Percentiles rank a stretch among this genome's conserved stretches.
phyloP scores from a whole-genome alignment of 176 grass and related monocot species.

The Coix lacrymajobi region DNA sequence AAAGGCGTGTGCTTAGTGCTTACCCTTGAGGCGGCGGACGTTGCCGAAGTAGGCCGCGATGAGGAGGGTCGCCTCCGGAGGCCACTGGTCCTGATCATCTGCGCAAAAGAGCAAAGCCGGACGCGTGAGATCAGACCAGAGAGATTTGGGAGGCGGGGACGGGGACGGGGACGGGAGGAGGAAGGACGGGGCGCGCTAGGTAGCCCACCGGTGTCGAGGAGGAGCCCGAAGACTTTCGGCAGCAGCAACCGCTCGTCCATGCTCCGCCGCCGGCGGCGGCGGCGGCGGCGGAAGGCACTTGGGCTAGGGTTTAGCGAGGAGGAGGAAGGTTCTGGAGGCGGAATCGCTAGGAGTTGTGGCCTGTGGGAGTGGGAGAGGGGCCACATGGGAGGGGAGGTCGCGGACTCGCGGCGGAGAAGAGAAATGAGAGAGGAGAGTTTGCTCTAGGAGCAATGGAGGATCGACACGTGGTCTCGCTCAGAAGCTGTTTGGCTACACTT shows the following conservation, averaged over 20 bases:
- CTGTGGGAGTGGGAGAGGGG: background rate
- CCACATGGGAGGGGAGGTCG: background rate
- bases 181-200: background rate
- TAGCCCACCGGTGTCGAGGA: background rate
- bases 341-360: background rate
- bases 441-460: background rate
- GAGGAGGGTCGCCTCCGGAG: constrained; percentile 12
- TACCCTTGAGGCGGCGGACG: constrained; percentile 30
- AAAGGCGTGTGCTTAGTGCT: background rate
- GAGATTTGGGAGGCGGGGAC: background rate
- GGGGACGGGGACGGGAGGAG: background rate
- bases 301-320: background rate
- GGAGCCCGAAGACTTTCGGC: background rate
- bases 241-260: background rate
- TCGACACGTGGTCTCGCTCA: background rate
- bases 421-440: background rate
- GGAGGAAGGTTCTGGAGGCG: background rate
- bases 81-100: constrained; percentile 9
- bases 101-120: background rate
- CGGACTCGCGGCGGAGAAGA: too few species aligned
- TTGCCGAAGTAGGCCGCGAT: background rate
- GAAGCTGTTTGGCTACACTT: too few species aligned
- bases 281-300: background rate
- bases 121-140: background rate
- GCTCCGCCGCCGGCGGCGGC: background rate